Percentiles rank a stretch among this genome's conserved stretches.
phyloP scores from a whole-genome alignment of 2,329 filamentous ascomycete genomes.

The Penicillium sclerotiorum region DNA sequence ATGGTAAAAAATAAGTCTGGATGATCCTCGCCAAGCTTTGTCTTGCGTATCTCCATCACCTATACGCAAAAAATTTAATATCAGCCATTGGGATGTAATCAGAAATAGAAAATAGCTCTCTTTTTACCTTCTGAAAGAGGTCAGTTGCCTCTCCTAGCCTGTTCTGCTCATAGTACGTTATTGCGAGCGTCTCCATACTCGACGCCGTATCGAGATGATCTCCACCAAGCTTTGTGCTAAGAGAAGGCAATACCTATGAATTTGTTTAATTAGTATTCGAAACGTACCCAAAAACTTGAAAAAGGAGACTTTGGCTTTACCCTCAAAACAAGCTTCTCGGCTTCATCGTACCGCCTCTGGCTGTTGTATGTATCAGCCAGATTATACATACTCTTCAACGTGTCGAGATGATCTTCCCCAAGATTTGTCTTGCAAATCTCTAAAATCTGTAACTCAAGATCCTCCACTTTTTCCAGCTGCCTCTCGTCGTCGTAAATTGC shows the following conservation, averaged over 20 bases:
- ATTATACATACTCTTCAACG: neutral
- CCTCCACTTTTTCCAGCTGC: neutral
- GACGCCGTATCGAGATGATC: neutral
- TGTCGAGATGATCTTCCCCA: neutral
- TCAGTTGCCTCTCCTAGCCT: neutral
- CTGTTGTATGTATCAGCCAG: neutral
- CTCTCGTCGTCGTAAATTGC: neutral
- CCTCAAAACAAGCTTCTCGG: neutral
- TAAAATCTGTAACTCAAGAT: neutral
- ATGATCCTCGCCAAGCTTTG: slow-evolving; percentile 3
- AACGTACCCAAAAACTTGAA: no score
- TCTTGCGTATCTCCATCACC: neutral
- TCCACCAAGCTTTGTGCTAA: neutral
- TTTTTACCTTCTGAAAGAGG: no score
- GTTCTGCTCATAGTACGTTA: neutral
- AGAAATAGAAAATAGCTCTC: no score
- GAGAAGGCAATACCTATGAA: no score
- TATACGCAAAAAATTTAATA: no score
- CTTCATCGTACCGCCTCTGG: neutral
- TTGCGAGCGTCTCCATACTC: neutral
- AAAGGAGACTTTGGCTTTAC: no score
- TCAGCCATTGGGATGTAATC: no score
- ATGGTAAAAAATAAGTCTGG: slow-evolving; percentile 1
- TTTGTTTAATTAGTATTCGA: no score
- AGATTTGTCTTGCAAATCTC: slow-evolving; percentile 1